Conservation (phyloP, 2,329 filamentous ascomycete species). For the Rhytidhysteron rufulum region DNA sequence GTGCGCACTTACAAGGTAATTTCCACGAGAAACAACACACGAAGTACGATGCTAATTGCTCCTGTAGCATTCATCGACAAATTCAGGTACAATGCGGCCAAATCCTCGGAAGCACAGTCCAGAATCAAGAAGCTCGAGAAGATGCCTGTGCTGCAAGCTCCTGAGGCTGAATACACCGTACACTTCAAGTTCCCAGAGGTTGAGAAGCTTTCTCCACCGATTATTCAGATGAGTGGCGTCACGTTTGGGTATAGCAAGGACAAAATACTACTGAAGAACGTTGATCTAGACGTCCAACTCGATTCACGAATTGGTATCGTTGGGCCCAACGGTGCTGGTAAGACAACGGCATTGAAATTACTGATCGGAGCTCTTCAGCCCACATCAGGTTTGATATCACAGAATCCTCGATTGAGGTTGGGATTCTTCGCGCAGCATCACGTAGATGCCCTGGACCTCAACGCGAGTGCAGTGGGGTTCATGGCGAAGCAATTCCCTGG, state of each 20-base stretch:
- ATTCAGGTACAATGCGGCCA: constrained; percentile 98
- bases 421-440: constrained; percentile 99
- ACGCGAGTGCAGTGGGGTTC: constrained; percentile 84
- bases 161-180: constrained; percentile 91
- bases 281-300: constrained; percentile 94
- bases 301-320: constrained; percentile 98
- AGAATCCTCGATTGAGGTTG: constrained; percentile 81
- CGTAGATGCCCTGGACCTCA: constrained; percentile 91
- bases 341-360: constrained; percentile 97
- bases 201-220: constrained; percentile 94
- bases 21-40: no score
- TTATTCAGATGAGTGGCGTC: constrained; percentile 94
- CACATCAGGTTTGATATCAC: constrained; percentile 75
- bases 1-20: constrained; percentile 77
- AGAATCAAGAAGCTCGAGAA: constrained; percentile 98
- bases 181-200: constrained; percentile 97
- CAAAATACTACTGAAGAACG: constrained; percentile 73
- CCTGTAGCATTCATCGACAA: constrained; percentile 86
- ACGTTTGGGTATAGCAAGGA: constrained; percentile 83
- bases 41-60: no score
- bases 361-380: constrained; percentile 81
- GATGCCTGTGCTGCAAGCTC: constrained; percentile 87
- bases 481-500: constrained; percentile 93
- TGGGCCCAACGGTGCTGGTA: constrained; percentile 98
- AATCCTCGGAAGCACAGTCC: constrained; percentile 96